phyloP scores from a whole-genome alignment of 2,329 filamentous ascomycete genomes.

The Pseudogymnoascus sp. region DNA sequence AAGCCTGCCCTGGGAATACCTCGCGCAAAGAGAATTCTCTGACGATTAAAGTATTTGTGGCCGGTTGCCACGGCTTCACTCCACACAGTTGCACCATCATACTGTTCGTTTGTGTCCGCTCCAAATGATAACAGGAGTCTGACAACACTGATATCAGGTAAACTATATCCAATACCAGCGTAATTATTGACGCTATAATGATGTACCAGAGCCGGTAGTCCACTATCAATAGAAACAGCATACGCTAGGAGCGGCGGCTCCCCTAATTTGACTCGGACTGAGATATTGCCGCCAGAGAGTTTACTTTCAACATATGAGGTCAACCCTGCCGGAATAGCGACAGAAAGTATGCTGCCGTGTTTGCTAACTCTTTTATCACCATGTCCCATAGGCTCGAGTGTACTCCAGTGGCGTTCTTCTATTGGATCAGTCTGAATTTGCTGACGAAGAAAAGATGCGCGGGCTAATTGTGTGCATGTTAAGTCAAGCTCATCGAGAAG shows the following conservation, averaged over 20 bases:
- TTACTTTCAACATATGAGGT: background rate
- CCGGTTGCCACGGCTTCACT: background rate
- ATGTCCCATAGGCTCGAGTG: background rate
- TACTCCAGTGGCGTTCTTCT: background rate
- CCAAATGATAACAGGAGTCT: background rate
- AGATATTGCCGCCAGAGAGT: background rate
- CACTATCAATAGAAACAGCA: background rate
- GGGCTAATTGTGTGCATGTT: background rate
- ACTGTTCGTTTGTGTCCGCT: background rate
- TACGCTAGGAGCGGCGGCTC: background rate
- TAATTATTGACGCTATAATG: background rate
- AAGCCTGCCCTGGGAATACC: background rate
- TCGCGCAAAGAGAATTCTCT: background rate
- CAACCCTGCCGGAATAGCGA: background rate
- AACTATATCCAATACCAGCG: background rate
- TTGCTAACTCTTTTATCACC: too few relatives aligned
- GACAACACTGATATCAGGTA: background rate
- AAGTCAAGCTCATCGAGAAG: background rate
- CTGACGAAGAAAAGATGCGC: background rate
- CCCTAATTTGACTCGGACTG: background rate
- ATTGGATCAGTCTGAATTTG: too few relatives aligned
- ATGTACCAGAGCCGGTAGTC: background rate
- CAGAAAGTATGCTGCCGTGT: background rate
- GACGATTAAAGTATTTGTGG: background rate
- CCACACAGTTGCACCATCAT: background rate